Conservation (phyloP, 495 filamentous ascomycete genomes). For the Haplographium delicatum region DNA sequence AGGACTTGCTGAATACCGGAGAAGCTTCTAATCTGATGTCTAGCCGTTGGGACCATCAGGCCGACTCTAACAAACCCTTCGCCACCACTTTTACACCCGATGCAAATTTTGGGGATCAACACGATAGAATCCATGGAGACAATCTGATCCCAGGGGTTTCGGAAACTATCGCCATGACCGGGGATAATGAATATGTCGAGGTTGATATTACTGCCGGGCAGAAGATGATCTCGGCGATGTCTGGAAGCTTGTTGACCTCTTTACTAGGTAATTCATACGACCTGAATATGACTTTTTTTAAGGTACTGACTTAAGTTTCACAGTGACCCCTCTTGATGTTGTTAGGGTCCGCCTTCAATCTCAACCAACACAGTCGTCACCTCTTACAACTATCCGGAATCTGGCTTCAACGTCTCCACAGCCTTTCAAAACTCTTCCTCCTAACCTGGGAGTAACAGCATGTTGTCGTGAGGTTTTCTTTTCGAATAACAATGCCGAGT, state of each 20-base stretch:
- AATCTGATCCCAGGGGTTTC: slow-evolving; percentile 16
- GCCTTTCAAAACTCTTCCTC: slow-evolving; percentile 27
- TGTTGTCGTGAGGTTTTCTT: slow-evolving; percentile 98
- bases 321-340: slow-evolving; percentile 94
- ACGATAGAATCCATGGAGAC: slow-evolving; percentile 33
- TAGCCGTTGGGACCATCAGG: slow-evolving; percentile 11
- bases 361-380: slow-evolving; percentile 46
- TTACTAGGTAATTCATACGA: slow-evolving; percentile 64
- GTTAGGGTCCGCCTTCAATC: slow-evolving; percentile 93
- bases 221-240: slow-evolving; percentile 91
- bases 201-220: slow-evolving; percentile 70
- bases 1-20: background rate
- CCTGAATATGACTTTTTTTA: background rate
- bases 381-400: slow-evolving; percentile 18
- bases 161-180: slow-evolving; percentile 21
- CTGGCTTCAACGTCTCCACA: slow-evolving; percentile 26
- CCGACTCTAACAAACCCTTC: slow-evolving; percentile 10
- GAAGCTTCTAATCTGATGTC: slow-evolving; percentile 9
- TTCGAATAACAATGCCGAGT: slow-evolving; percentile 76
- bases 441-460: slow-evolving; percentile 82
- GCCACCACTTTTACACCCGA: slow-evolving; percentile 21
- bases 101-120: slow-evolving; percentile 27
- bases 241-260: slow-evolving; percentile 83
- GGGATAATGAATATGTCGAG: slow-evolving; percentile 28
- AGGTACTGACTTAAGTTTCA: slow-evolving; percentile 18